Conservation (phyloP, 495 filamentous ascomycete genomes). For the Penicillium crystallinum region DNA sequence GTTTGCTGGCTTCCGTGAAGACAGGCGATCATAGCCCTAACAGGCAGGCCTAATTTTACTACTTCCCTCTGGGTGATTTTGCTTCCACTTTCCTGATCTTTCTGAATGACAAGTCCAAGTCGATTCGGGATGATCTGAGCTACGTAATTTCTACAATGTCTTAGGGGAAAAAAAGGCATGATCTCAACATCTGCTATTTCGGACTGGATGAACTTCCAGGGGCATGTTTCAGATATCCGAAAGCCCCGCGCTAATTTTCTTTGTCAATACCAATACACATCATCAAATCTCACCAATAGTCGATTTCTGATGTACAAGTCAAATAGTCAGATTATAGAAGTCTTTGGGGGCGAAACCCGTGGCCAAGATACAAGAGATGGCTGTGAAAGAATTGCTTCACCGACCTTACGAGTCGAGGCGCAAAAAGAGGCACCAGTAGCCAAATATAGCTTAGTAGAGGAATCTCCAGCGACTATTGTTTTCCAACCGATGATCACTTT, state of each 20-base stretch:
- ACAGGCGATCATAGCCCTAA: not conserved
- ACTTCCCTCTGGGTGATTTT: too few species aligned
- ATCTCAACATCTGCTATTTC: too few species aligned
- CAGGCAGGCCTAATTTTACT: not conserved
- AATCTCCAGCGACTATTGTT: not conserved
- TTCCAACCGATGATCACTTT: not conserved
- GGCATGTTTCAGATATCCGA: not conserved
- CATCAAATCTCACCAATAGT: too few species aligned
- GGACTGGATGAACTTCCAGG: not conserved
- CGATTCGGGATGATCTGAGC: too few species aligned
- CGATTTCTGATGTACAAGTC: too few species aligned
- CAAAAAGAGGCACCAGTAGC: not conserved
- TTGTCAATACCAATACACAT: too few species aligned
- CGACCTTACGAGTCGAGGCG: not conserved
- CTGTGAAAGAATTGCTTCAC: not conserved
- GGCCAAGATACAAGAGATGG: not conserved
- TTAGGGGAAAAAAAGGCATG: too few species aligned
- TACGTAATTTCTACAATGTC: too few species aligned
- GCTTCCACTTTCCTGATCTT: not conserved
- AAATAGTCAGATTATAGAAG: too few species aligned
- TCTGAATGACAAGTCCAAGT: too few species aligned
- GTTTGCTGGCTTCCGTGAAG: not conserved
- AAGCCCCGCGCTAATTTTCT: not conserved
- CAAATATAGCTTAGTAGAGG: not conserved
- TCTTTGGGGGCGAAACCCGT: too few species aligned